Conservation (phyloP, 1,139 yeast species). For the Suhomyces ambrosiae region DNA sequence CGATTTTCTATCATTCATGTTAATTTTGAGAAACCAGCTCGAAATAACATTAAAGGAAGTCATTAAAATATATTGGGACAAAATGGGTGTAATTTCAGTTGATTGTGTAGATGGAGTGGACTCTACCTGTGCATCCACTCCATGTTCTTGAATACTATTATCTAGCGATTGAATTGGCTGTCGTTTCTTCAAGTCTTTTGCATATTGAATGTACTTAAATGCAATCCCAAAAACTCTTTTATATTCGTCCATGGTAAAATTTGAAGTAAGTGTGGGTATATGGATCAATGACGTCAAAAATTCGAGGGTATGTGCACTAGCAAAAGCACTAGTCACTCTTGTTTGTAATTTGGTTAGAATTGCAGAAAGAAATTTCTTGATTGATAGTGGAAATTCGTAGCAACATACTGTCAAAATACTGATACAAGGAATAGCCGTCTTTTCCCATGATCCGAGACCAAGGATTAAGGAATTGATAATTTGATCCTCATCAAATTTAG, state of each 20-base stretch:
- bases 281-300: conserved; percentile 67
- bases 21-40: conserved; percentile 72
- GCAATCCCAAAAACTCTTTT: conserved; percentile 83
- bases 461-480: conserved; percentile 64
- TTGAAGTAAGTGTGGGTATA: conserved; percentile 67
- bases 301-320: conserved; percentile 76
- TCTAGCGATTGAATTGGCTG: conserved; percentile 18
- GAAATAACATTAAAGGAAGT: conserved; percentile 71
- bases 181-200: conserved; percentile 51
- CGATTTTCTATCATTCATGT: conserved; percentile 57
- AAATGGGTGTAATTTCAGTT: conserved; percentile 44
- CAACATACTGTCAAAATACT: conserved; percentile 78
- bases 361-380: conserved; percentile 66
- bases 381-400: conserved; percentile 74
- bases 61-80: conserved; percentile 62
- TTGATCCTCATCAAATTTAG: conserved; percentile 68
- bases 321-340: conserved; percentile 66
- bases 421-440: conserved; percentile 75
- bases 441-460: conserved; percentile 76
- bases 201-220: conserved; percentile 74
- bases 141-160: conserved; percentile 31
- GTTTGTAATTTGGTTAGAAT: conserved; percentile 73
- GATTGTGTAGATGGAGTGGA: conserved; percentile 52
- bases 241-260: conserved; percentile 75
- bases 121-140: conserved; percentile 46